Evolutionary conservation across 257 asterid genomes (phyloP), one percentile per base, ranked within the genome.

Genomic region (Solanum ossicruentum): DNA sequence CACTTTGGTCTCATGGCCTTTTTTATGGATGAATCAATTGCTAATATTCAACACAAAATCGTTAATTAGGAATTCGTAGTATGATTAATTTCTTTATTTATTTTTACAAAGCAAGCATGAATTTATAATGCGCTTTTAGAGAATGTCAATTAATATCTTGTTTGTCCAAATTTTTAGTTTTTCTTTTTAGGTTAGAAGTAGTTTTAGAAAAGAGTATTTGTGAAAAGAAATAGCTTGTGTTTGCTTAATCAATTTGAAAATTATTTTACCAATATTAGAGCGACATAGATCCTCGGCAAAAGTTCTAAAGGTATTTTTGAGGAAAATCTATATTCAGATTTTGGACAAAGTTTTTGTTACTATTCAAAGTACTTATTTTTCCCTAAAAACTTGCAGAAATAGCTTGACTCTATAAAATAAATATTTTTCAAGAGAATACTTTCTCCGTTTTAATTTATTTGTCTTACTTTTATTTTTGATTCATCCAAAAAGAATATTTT

Each of bases 401-500:
- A 56, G 8, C 23, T 18, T 11, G 18, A 18, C 23, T 56, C 11
- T n/a, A 56, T 56, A 18, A 56, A 56, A n/a, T 17, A 56, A 7
- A 18, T 11, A 56, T 18, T 56, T 18, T 56, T 56, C 3, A 56
- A 21, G 63, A 56, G 20, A 17, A 21, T 56, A 8, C 21, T 56
- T 11, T 12, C 7, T 3, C 1, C 23, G 1, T 4, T 17, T 56
- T 18, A 56, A 17, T 56, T 56, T 56, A 6, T 56, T 56, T 56
- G 11, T 18, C 18, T 56, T 56, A 18, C 12, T 56, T 56, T 56
- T 15, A 6, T 8, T 18, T 56, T n/a, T 57, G 3, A 57, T 57
- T 0, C 23, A 18, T 20, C 18, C 18, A 18, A 8, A 0, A 0
- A 0, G 8, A 8, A 8, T 8, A 1, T 8, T 16, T 17, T 7